Percentiles rank a stretch among this genome's conserved stretches.
phyloP scores from a whole-genome alignment of 225 moss, liverwort and hornwort genomes.

The Straminergon stramineum region DNA sequence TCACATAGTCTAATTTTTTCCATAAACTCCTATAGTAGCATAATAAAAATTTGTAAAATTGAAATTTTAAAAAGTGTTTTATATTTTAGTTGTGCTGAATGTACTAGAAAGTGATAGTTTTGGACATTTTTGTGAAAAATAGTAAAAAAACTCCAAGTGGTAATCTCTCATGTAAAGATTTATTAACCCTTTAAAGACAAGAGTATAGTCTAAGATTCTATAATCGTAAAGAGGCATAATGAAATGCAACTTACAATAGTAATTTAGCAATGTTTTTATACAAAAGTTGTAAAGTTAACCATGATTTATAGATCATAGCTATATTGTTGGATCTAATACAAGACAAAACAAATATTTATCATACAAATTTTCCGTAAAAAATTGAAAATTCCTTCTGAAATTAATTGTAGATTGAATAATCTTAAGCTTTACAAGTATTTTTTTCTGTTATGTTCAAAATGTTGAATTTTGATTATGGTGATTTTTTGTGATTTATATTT shows the following conservation, averaged over 20 bases:
- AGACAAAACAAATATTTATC: no score
- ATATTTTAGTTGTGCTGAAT: background rate
- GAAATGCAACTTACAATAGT: background rate
- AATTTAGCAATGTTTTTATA: no score
- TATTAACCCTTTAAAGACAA: background rate
- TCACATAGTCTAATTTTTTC: background rate
- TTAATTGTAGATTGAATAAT: no score
- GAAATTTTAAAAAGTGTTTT: background rate
- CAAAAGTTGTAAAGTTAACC: background rate
- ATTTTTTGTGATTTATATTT: no score
- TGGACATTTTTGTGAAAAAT: background rate
- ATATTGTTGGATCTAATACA: background rate
- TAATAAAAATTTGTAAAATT: background rate
- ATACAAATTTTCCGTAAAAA: background rate
- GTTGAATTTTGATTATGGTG: no score
- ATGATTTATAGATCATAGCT: background rate
- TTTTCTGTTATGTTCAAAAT: no score
- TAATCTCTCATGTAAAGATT: rapidly evolving
- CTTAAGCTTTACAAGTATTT: no score
- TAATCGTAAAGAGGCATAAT: background rate
- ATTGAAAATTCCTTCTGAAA: no score
- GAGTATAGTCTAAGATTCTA: background rate
- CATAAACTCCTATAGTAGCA: background rate
- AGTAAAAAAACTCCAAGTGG: rapidly evolving
- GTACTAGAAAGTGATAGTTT: background rate